Evolutionary conservation across 805 yeast genomes (phyloP).

Genomic region (Candida yuanshanica): DNA sequence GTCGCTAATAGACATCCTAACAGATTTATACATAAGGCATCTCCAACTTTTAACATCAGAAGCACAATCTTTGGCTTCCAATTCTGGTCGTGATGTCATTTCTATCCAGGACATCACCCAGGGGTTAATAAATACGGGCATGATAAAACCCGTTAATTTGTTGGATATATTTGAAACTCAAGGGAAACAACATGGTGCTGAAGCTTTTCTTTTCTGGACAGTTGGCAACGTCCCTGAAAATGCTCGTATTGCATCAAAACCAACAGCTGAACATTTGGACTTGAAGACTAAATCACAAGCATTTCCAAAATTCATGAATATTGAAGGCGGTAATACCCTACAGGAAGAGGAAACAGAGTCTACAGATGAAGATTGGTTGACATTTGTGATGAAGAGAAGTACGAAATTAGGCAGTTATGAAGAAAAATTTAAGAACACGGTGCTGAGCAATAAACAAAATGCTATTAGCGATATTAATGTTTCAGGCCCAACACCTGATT

Average conservation of each 20-base stretch:
- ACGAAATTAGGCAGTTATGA: constrained; percentile 14
- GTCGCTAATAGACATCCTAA: constrained; percentile 62
- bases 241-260: constrained; percentile 33
- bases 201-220: constrained; percentile 53
- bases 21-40: constrained; percentile 69
- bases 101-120: constrained; percentile 63
- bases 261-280: constrained; percentile 25
- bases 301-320: constrained; percentile 27
- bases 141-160: constrained; percentile 51
- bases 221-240: constrained; percentile 39
- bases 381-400: constrained; percentile 26
- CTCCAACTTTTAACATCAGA: constrained; percentile 48
- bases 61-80: constrained; percentile 43
- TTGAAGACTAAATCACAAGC: constrained; percentile 8
- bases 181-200: constrained; percentile 41
- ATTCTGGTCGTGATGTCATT: constrained; percentile 40
- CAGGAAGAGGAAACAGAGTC: constrained; percentile 3
- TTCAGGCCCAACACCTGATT: constrained; percentile 14
- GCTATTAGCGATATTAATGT: constrained; percentile 14
- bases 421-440: constrained; percentile 18
- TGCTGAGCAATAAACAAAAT: constrained; percentile 9
- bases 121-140: constrained; percentile 59
- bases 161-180: constrained; percentile 51
- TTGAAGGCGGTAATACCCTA: constrained; percentile 13
- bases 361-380: constrained; percentile 32